Evolutionary conservation across 2,329 filamentous ascomycete genomes (phyloP).

Genomic region (Colletotrichum godetiae): DNA sequence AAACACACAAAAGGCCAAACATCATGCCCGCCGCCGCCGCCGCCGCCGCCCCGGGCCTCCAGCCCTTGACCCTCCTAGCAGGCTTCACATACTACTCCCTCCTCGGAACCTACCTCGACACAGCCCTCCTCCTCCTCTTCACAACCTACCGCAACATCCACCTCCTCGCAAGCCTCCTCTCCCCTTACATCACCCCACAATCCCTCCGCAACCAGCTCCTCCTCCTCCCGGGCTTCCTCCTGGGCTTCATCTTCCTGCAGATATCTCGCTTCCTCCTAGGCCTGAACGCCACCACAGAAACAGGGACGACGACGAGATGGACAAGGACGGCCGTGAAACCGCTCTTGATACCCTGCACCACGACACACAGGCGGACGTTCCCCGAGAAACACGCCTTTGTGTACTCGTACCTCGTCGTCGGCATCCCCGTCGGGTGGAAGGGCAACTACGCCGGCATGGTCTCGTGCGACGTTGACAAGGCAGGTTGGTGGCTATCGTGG

Average conservation of each 20-base stretch:
- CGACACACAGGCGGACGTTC: conserved; percentile 74
- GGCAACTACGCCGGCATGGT: conserved; percentile 67
- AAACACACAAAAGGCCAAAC: neutral
- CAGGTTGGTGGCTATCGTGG: conserved; percentile 42
- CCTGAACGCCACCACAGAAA: neutral
- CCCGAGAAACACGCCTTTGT: conserved; percentile 75
- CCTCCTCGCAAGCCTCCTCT: neutral
- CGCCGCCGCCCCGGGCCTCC: conserved; percentile 18
- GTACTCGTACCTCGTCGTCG: conserved; percentile 78
- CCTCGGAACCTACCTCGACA: conserved; percentile 40
- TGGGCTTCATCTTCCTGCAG: conserved; percentile 18
- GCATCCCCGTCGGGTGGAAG: conserved; percentile 73
- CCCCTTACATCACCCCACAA: neutral
- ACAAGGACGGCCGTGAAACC: conserved; percentile 50
- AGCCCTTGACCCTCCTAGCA: conserved; percentile 27
- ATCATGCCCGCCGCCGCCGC: neutral
- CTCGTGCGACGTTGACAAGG: conserved; percentile 52
- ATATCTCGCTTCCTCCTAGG: neutral
- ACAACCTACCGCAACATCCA: conserved; percentile 37
- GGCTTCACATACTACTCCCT: conserved; percentile 37
- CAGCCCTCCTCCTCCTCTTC: conserved; percentile 40
- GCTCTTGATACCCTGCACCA: conserved; percentile 72
- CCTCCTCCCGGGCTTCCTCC: conserved; percentile 12
- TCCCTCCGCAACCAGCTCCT: neutral
- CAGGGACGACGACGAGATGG: conserved; percentile 21